These are phyloP conservation scores for Coemansia asiatica DNA, from an alignment of 192 early-diverging fungal genomes.

Conservation along the genomic window DNA sequence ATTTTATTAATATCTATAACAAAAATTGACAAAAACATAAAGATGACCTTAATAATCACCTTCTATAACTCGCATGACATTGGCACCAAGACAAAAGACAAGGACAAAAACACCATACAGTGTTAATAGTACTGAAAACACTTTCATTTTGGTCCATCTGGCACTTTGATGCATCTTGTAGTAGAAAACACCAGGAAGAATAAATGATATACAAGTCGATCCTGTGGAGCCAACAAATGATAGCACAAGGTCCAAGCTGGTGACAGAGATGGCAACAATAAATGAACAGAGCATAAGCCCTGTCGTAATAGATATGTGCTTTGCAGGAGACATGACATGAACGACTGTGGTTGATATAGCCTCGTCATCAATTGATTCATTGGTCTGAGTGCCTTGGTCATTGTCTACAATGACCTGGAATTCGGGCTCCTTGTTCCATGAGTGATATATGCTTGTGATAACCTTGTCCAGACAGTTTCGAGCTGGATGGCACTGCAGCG, in stretches of 20 bases:
- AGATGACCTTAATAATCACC: conserved; percentile 39
- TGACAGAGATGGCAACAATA: conserved; percentile 70
- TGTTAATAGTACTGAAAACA: conserved; percentile 62
- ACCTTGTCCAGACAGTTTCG: conserved; percentile 90
- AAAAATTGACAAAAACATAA: too few species aligned
- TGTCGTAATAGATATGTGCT: conserved; percentile 65
- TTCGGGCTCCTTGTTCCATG: conserved; percentile 36
- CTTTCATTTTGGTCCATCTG: conserved; percentile 66
- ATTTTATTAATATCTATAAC: too few species aligned
- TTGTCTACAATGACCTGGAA: conserved; percentile 30
- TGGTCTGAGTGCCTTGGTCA: conserved; percentile 1
- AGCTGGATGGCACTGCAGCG: conserved; percentile 91
- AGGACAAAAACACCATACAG: conserved; percentile 78
- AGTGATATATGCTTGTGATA: conserved; percentile 37
- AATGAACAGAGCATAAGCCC: conserved; percentile 70
- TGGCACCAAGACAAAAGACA: conserved; percentile 72
- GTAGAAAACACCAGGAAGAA: conserved; percentile 91
- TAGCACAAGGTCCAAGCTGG: conserved; percentile 80
- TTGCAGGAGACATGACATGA: conserved; percentile 50
- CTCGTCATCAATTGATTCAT: conserved; percentile 16
- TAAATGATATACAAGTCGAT: conserved; percentile 93
- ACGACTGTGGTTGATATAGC: conserved; percentile 28
- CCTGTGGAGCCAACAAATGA: conserved; percentile 96
- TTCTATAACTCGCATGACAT: conserved; percentile 51
- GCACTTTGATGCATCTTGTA: conserved; percentile 72